These are phyloP conservation scores for Wickerhamiella azyma DNA, from an alignment of 805 yeast species.

Conservation along the genomic window DNA sequence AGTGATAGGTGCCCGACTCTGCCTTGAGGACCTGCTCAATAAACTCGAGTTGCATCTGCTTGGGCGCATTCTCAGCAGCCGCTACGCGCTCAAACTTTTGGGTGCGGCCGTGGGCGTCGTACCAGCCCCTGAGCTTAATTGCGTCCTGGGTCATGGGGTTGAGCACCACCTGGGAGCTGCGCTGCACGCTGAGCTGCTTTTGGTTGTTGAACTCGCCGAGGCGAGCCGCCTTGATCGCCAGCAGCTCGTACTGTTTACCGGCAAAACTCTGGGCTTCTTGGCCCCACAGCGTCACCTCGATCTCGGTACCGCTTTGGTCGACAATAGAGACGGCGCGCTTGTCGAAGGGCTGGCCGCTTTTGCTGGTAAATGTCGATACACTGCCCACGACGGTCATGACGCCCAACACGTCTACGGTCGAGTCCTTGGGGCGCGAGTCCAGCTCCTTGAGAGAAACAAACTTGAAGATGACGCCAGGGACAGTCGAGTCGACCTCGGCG, in stretches of 20 bases:
- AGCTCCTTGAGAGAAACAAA: conserved; percentile 58
- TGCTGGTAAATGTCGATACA: conserved; percentile 65
- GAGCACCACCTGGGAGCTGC: conserved; percentile 56
- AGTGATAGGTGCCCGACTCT: conserved; percentile 70
- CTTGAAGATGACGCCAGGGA: conserved; percentile 68
- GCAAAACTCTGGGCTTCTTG: conserved; percentile 67
- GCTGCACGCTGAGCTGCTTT: conserved; percentile 65
- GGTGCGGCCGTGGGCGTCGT: conserved; percentile 59
- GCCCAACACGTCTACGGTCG: conserved; percentile 77
- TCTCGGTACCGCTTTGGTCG: conserved; percentile 66
- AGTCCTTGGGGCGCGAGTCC: conserved; percentile 42
- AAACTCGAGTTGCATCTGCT: conserved; percentile 43
- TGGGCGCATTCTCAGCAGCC: conserved; percentile 26
- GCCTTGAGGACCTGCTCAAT: conserved; percentile 52
- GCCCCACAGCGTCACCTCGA: conserved; percentile 83
- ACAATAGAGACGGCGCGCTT: conserved; percentile 81
- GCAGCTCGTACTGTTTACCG: conserved; percentile 46
- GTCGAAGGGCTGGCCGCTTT: conserved; percentile 77
- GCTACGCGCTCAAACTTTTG: conserved; percentile 48
- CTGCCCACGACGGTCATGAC: conserved; percentile 67
- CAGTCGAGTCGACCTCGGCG: conserved; percentile 35
- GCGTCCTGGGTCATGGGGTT: conserved; percentile 89
- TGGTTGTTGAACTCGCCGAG: conserved; percentile 75
- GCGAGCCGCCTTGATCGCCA: conserved; percentile 83
- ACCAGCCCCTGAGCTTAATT: conserved; percentile 82